A percentile compares a stretch with the other conserved stretches of the same genome.
These are phyloP conservation scores for Selaginella tamariscina DNA, from an alignment of 75 land plant genomes.

Conservation along the genomic window DNA sequence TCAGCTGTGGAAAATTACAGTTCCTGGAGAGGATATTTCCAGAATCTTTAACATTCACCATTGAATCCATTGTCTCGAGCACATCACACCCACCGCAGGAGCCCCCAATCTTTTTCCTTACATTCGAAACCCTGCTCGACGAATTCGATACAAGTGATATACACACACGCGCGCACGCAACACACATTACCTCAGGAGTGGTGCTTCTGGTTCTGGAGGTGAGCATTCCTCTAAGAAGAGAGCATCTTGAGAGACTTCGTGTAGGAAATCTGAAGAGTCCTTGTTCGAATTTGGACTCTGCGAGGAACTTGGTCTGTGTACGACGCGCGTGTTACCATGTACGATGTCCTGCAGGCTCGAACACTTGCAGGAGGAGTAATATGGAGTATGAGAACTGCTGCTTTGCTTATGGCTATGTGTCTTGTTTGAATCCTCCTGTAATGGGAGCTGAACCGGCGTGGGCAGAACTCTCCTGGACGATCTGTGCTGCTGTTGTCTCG, in stretches of 20 bases:
- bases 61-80: slow-evolving; percentile 35
- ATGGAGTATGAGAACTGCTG: background rate
- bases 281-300: background rate
- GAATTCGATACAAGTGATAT: too few relatives aligned
- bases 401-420: background rate
- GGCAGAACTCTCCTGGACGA: background rate
- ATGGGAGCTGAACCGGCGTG: background rate
- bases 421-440: background rate
- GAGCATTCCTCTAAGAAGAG: background rate
- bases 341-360: slow-evolving; percentile 24
- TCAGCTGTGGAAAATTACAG: slow-evolving; percentile 18
- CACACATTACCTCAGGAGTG: background rate
- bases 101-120: background rate
- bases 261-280: background rate
- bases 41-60: background rate
- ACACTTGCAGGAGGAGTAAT: background rate
- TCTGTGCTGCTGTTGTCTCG: background rate
- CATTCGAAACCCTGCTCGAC: too few relatives aligned
- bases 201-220: background rate
- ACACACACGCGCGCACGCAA: too few relatives aligned
- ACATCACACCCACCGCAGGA: slow-evolving; percentile 58
- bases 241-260: background rate
- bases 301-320: slow-evolving; percentile 21
- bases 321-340: slow-evolving; percentile 50
- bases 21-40: slow-evolving; percentile 6